Evolutionary conservation across 257 asterid genomes (phyloP), one percentile per base, ranked within the genome.

Genomic region (Nemophila menziesii): DNA sequence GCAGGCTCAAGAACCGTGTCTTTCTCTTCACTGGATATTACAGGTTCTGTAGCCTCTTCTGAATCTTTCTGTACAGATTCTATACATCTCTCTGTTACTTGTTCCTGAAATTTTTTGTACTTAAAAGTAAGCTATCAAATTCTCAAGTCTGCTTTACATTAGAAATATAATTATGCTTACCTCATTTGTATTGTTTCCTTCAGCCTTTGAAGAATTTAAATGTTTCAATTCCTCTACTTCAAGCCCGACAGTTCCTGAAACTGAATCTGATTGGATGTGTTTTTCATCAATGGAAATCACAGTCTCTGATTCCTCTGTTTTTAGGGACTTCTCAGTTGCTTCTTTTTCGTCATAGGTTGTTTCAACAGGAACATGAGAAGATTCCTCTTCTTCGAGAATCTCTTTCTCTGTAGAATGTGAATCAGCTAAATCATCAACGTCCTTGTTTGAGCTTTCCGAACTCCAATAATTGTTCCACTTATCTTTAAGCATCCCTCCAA

Each of bases 371-470:
- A 9, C 5, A 33, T 20, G 14, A 20, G 55, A 34, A 20, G 33
- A 19, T 34, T 49, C 55, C 44, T 22, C 7, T 34, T 0, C 20
- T 13, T 20, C 7, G 16, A 26, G 33, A 26, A 26, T 26, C 33
- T 26, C 33, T 4, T 26, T 26, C 18, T 16, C 39, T 24, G 43
- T 34, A 23, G 44, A 19, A 61, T 34, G 16, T 20, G 44, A 19
- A 13, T 20, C 20, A 20, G 23, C 26, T 22, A 33, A 4, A 47
- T 22, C 39, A 47, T 55, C 46, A 33, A 39, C 26, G 41, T 47
- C 58, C 39, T 23, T 29, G 17, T 16, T 44, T 51, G 20, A 22
- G 33, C 27, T 23, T 19, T 29, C 51, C 27, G 33, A 44, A 13
- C 16, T 18, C 51, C 34, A 20, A n/a, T 4, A 40, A 4, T 24